Conservation (phyloP, 2,329 filamentous ascomycete species). For the Diaporthe australafricana region DNA sequence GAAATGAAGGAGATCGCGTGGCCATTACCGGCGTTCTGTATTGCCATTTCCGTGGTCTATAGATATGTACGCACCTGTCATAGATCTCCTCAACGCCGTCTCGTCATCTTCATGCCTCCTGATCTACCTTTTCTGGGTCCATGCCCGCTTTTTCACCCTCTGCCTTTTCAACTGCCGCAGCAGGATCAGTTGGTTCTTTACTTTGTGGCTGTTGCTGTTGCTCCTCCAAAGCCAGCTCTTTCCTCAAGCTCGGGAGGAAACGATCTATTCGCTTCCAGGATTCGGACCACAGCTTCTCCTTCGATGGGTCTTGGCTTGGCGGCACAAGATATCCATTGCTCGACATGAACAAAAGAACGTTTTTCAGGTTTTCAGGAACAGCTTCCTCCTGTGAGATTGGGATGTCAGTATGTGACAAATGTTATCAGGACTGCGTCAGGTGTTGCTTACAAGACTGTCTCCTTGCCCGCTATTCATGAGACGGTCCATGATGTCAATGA, state of each 20-base stretch:
- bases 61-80: conserved; percentile 12
- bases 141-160: conserved; percentile 18
- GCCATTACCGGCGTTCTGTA: conserved; percentile 2
- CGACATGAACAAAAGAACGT: conserved; percentile 94
- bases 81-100: conserved; percentile 6
- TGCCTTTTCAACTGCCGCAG: conserved; percentile 23
- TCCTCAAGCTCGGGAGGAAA: conserved; percentile 71
- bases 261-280: conserved; percentile 75
- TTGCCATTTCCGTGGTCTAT: conserved; percentile 24
- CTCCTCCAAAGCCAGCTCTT: conserved; percentile 67
- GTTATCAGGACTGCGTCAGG: neutral
- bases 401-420: conserved; percentile 31
- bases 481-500: conserved; percentile 93
- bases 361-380: conserved; percentile 94
- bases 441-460: conserved; percentile 80
- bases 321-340: conserved; percentile 86
- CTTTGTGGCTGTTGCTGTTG: conserved; percentile 40
- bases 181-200: conserved; percentile 11
- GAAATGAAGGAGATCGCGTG: neutral
- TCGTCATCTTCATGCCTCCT: conserved; percentile 21
- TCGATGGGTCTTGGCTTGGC: conserved; percentile 67
- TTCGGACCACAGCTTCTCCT: conserved; percentile 70
- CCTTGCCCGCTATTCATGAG: conserved; percentile 96
- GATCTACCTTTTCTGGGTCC: neutral
- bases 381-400: conserved; percentile 80